A percentile compares a stretch with the other conserved stretches of the same genome.
Evolutionary conservation across 1,284 basidiomycete species (phyloP).

Genomic region (Rhodotorula sp.): DNA sequence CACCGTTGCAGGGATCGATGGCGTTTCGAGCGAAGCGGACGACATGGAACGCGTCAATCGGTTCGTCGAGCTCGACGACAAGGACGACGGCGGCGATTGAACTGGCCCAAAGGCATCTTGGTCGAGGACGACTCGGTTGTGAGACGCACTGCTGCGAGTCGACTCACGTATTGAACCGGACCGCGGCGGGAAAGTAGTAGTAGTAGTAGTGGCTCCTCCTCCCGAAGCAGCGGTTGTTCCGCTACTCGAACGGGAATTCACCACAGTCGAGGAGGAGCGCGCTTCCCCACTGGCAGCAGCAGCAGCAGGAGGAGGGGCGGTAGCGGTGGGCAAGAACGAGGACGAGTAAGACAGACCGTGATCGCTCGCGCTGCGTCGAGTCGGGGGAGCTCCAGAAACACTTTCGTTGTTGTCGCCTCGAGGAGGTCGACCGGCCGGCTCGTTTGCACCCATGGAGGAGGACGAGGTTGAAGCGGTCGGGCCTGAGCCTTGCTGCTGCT

Average conservation of each 20-base stretch:
- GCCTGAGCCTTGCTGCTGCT: background rate
- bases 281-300: background rate
- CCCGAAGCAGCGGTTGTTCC: background rate
- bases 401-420: background rate
- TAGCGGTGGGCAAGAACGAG: no score
- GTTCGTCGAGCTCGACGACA: background rate
- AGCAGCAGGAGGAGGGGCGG: background rate
- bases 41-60: background rate
- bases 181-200: background rate
- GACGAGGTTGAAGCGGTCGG: background rate
- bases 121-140: background rate
- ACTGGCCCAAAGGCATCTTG: background rate
- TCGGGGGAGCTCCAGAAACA: constrained; percentile 14
- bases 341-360: background rate
- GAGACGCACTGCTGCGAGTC: background rate
- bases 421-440: background rate
- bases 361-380: constrained; percentile 16
- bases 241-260: background rate
- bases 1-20: background rate
- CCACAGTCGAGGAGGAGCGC: background rate
- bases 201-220: background rate
- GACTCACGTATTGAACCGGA: background rate
- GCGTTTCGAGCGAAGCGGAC: background rate
- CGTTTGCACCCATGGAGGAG: background rate
- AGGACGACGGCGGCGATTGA: background rate